Evolutionary conservation across 768 basidiomycete species (phyloP).

Genomic region (Trametes sanguinea): DNA sequence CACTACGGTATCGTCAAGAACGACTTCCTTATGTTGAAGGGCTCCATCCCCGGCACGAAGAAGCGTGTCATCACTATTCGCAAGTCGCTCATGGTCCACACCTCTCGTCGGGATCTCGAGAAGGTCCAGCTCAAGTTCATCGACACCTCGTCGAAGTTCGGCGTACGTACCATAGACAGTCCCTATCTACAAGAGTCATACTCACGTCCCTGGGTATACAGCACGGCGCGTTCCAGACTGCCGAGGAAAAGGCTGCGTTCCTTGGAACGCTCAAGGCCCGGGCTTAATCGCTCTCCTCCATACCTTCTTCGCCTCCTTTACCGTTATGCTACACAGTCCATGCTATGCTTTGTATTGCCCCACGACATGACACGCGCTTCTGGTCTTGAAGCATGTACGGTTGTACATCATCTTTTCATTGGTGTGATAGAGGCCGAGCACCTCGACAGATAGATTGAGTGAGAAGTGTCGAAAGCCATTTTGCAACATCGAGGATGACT

Average conservation of each 20-base stretch:
- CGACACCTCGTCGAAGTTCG: slow-evolving; percentile 97
- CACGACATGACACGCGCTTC: slow-evolving; percentile 30
- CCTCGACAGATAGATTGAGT: neutral
- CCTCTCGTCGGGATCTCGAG: slow-evolving; percentile 94
- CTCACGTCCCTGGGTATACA: slow-evolving; percentile 33
- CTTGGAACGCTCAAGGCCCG: slow-evolving; percentile 87
- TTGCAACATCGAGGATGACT: neutral
- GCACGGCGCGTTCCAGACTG: slow-evolving; percentile 97
- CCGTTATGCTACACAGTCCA: slow-evolving; percentile 37
- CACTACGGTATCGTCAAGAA: slow-evolving; percentile 99
- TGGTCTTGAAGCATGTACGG: slow-evolving; percentile 19
- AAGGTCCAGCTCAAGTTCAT: slow-evolving; percentile 98
- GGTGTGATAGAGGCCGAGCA: neutral
- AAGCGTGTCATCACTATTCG: slow-evolving; percentile 98
- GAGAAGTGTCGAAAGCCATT: neutral
- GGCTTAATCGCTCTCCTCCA: slow-evolving; percentile 50
- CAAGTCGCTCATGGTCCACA: slow-evolving; percentile 96
- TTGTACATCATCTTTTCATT: slow-evolving; percentile 15
- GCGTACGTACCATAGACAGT: slow-evolving; percentile 53
- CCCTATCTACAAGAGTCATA: neutral
- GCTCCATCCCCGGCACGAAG: slow-evolving; percentile 92
- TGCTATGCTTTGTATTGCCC: slow-evolving; percentile 43
- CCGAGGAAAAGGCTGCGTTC: slow-evolving; percentile 96
- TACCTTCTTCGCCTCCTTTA: slow-evolving; percentile 39
- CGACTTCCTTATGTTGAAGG: slow-evolving; percentile 97